Conservation (phyloP, 108 stramenopile genomes). For the Nitzschia sp. region DNA sequence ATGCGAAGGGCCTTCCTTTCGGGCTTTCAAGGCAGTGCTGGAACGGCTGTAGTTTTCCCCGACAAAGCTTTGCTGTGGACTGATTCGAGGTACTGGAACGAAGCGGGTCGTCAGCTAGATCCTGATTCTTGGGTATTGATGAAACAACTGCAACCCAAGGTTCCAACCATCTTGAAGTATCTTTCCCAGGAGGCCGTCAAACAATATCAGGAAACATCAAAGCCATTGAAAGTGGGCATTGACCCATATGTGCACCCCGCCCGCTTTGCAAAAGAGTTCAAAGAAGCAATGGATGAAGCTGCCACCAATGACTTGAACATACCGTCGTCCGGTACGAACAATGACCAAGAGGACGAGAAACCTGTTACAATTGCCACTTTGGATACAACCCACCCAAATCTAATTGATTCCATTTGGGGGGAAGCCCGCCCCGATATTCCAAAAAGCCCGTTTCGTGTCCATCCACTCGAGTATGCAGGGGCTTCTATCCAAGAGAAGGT, state of each 20-base stretch:
- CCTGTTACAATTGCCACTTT: constrained; percentile 46
- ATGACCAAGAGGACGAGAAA: constrained; percentile 13
- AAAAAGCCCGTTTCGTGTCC: constrained; percentile 79
- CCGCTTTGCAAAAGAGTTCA: constrained; percentile 71
- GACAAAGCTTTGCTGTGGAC: constrained; percentile 82
- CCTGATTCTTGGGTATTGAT: constrained; percentile 74
- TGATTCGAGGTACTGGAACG: constrained; percentile 94
- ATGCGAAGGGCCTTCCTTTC: constrained; percentile 85
- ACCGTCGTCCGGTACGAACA: not conserved
- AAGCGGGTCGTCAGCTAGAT: constrained; percentile 82
- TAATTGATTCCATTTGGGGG: constrained; percentile 91
- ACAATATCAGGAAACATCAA: constrained; percentile 30
- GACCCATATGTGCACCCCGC: constrained; percentile 82
- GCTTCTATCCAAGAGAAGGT: constrained; percentile 80
- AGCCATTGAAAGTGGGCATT: constrained; percentile 62
- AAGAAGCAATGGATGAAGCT: constrained; percentile 58
- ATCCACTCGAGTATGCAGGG: constrained; percentile 90
- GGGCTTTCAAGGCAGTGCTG: constrained; percentile 93
- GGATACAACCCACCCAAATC: constrained; percentile 63
- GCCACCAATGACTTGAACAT: constrained; percentile 29
- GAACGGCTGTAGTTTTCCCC: constrained; percentile 87
- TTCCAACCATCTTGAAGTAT: constrained; percentile 67
- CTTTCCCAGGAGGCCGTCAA: constrained; percentile 50
- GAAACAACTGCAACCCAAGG: constrained; percentile 72
- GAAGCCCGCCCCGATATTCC: constrained; percentile 76